A percentile compares a stretch with the other conserved stretches of the same genome.
Evolutionary conservation across 257 asterid species (phyloP).

Genomic region (Eucommia ulmoides): DNA sequence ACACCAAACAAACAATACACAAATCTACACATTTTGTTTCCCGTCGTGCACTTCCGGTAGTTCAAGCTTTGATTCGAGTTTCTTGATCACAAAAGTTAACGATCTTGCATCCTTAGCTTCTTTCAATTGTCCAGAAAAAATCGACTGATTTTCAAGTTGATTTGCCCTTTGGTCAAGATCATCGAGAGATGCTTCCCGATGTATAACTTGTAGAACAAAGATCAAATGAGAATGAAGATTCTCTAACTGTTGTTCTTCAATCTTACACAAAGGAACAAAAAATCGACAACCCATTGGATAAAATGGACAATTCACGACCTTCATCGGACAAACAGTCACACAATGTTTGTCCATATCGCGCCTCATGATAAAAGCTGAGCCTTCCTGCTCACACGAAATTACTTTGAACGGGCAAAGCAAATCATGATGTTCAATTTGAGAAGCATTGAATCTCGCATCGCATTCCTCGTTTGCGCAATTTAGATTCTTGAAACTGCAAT

Average conservation of each 20-base stretch:
- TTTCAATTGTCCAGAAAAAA: constrained; percentile 27
- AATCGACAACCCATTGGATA: constrained; percentile 44
- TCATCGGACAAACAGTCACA: constrained; percentile 61
- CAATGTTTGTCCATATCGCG: constrained; percentile 76
- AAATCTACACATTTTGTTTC: too few species aligned
- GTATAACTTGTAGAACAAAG: constrained; percentile 27
- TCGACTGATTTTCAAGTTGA: too few species aligned
- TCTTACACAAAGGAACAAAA: constrained; percentile 32
- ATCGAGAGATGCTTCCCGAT: constrained; percentile 36
- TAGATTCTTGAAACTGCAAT: constrained; percentile 37
- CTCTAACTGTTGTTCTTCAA: constrained; percentile 38
- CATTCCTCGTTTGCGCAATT: constrained; percentile 52
- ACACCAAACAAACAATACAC: too few species aligned
- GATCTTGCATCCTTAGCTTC: constrained; percentile 57
- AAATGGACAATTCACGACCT: constrained; percentile 62
- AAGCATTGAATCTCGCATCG: constrained; percentile 43
- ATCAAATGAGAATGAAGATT: constrained; percentile 37
- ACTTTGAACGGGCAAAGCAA: constrained; percentile 52
- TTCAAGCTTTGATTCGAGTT: constrained; percentile 48
- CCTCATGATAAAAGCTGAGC: constrained; percentile 46
- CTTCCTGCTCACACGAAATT: constrained; percentile 57
- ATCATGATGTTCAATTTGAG: constrained; percentile 38
- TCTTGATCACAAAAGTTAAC: constrained; percentile 29
- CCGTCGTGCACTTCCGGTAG: constrained; percentile 28
- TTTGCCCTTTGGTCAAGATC: constrained; percentile 39